These are phyloP conservation scores for Ilyonectria destructans DNA, from an alignment of 2,329 filamentous ascomycete species.

Conservation along the genomic window DNA sequence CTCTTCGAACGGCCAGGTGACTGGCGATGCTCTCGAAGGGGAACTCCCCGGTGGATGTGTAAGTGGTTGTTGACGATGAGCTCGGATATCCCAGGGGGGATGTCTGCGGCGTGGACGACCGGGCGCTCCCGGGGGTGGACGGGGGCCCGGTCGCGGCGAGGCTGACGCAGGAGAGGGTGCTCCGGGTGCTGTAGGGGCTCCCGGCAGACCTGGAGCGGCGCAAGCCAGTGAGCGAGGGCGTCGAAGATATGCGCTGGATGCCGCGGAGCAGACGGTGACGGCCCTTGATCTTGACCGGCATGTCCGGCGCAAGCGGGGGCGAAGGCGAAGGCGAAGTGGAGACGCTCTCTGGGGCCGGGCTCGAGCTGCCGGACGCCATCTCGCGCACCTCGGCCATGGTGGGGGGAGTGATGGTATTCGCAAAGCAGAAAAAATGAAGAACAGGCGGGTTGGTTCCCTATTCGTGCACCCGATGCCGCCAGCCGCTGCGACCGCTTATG, in stretches of 20 bases:
- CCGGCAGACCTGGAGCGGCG: conserved; percentile 77
- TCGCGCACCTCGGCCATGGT: conserved; percentile 49
- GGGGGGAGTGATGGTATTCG: conserved; percentile 19
- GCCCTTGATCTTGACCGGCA: conserved; percentile 72
- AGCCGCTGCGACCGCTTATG: neutral
- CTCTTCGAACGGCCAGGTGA: conserved; percentile 69
- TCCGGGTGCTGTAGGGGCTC: conserved; percentile 75
- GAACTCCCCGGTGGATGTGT: conserved; percentile 59
- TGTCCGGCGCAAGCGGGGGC: conserved; percentile 49
- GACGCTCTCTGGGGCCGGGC: conserved; percentile 46
- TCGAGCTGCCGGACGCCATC: conserved; percentile 45
- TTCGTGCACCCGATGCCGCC: conserved; percentile 10
- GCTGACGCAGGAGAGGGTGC: conserved; percentile 70
- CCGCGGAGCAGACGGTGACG: conserved; percentile 80
- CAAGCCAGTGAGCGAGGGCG: conserved; percentile 78
- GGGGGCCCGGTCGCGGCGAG: conserved; percentile 60
- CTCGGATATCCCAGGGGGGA: conserved; percentile 59
- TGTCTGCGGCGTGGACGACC: conserved; percentile 55
- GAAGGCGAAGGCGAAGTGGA: conserved; percentile 46
- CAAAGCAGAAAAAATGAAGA: neutral
- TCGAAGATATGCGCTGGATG: conserved; percentile 87
- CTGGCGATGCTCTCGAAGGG: conserved; percentile 61
- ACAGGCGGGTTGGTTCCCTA: neutral
- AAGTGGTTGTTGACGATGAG: conserved; percentile 58
- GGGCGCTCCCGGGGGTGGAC: conserved; percentile 47